Evolutionary conservation across 2,329 filamentous ascomycete genomes (phyloP), one percentile per base, ranked within the genome.

Genomic region (Aspergillus fischeri): DNA sequence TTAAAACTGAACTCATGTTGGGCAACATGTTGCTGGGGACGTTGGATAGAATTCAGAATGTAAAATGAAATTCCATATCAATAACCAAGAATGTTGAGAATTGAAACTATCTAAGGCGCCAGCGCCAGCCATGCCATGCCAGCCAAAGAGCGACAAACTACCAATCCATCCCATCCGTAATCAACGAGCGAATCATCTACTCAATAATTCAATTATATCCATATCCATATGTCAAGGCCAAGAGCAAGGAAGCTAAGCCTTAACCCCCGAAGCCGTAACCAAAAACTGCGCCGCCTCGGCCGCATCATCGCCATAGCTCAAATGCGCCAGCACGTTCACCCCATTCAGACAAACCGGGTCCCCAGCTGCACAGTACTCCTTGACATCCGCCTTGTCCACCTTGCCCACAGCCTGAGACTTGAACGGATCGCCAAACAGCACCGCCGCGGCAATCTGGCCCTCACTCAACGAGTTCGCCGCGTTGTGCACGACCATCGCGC

Each of bases 281-380:
- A 74, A 57, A 60, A 79, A 79, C 38, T 66, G 51, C 3, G 76
- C 76, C 1, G 77, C 77, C 8, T 66, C 66, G 3, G 60, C 57
- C 0, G 72, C 76, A 66, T 77, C 58, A 3, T 49, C 25, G 1
- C 64, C 71, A 58, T 81, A 81, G 2, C 67, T 67, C 35, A 75
- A 53, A 67, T 81, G 78, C 6, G 75, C 72, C 24, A 76, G 65
- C 5, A 77, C 65, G 53, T 77, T 70, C 24, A 76, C 64, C 0
- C 77, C 78, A 35, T 81, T 78, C 3, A 67, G 54, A 57, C 82
- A 85, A 5, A 85, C 81, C 9, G 77, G 70, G 60, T 85, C 82
- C 0, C 78, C 81, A 3, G 60, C 49, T 29, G 80, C 76, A 58
- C 82, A 84, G 41, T 79, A 77, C 21, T 80, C 78, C 63, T 80